Evolutionary conservation across 352 stramenopile genomes (phyloP), one percentile per base, ranked within the genome.

Genomic region (Phytophthora idaei): DNA sequence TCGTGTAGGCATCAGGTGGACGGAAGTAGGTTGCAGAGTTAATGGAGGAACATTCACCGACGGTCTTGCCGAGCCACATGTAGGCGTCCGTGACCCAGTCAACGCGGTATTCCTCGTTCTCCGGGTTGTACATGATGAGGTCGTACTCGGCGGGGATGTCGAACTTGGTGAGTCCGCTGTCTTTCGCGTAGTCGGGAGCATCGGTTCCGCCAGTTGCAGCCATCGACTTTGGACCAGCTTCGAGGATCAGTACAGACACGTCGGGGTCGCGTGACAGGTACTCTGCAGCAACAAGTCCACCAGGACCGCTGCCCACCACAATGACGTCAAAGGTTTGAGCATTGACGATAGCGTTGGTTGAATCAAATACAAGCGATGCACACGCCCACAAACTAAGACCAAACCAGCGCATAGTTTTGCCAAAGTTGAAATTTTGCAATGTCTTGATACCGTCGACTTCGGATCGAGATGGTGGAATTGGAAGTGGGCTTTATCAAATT

Each of bases 11-110:
- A 57, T 90, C 78, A 31, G 82, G 69, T 8, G 80, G 77, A n/a
- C 87, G 83, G 27, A 95, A 87, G 77, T 94, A 94, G 3, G 95
- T 79, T 60, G 85, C 85, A n/a, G 67, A 88, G 64, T 96, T 97
- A 54, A 95, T 87, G n/a, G 79, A 89, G 50, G 77, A 93, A 59
- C 79, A 94, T 9, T 89, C 90, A 51, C 89, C 90, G 3, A 97
- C 69, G 31, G 83, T 78, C 62, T 94, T 93, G 59, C 87, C 85
- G 6, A 90, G 75, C 62, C 71, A 90, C 69, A 83, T 77, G 64
- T 81, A 74, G 11, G 63, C 64, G 27, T 71, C 78, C 8, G 57
- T 61, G 60, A 88, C 63, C 67, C 63, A 88, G 66, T 90, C 76
- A 4, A 82, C 64, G 4, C 73, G 69, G 53, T 85, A 85, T 42